phyloP scores from a whole-genome alignment of 306 rosid species.

The Fagus sylvatica region DNA sequence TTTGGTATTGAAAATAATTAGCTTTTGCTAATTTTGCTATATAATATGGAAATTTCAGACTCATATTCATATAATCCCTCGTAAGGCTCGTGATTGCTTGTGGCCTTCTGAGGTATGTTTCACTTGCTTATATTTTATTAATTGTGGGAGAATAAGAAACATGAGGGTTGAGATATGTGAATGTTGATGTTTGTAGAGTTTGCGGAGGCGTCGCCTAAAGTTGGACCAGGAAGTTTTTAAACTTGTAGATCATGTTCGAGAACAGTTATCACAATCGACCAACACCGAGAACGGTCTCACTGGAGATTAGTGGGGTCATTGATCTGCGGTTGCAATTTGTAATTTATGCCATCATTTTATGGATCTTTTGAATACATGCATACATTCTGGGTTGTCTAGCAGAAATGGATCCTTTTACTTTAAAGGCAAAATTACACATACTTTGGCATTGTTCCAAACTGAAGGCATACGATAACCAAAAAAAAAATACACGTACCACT shows the following conservation, averaged over 20 bases:
- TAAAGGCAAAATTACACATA: too few relatives aligned
- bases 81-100: slow-evolving; percentile 70
- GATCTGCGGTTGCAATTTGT: slow-evolving; percentile 21
- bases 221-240: slow-evolving; percentile 60
- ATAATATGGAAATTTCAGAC: slow-evolving; percentile 60
- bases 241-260: slow-evolving; percentile 64
- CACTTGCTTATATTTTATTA: slow-evolving; percentile 5
- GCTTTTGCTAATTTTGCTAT: slow-evolving; percentile 27
- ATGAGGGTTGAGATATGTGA: neutral
- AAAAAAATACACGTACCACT: too few relatives aligned
- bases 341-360: neutral
- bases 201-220: slow-evolving; percentile 65
- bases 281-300: slow-evolving; percentile 38
- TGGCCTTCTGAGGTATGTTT: slow-evolving; percentile 90
- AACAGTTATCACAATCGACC: slow-evolving; percentile 47
- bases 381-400: neutral
- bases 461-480: too few relatives aligned
- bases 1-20: neutral
- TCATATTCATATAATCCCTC: slow-evolving; percentile 94
- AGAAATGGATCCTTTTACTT: neutral
- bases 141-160: slow-evolving; percentile 8
- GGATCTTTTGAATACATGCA: neutral
- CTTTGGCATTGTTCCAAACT: too few relatives aligned
- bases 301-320: slow-evolving; percentile 44
- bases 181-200: slow-evolving; percentile 43